Percentiles rank a stretch among this genome's conserved stretches.
These are phyloP conservation scores for Aphanomyces cochlioides DNA, from an alignment of 352 stramenopile genomes.

Conservation along the genomic window DNA sequence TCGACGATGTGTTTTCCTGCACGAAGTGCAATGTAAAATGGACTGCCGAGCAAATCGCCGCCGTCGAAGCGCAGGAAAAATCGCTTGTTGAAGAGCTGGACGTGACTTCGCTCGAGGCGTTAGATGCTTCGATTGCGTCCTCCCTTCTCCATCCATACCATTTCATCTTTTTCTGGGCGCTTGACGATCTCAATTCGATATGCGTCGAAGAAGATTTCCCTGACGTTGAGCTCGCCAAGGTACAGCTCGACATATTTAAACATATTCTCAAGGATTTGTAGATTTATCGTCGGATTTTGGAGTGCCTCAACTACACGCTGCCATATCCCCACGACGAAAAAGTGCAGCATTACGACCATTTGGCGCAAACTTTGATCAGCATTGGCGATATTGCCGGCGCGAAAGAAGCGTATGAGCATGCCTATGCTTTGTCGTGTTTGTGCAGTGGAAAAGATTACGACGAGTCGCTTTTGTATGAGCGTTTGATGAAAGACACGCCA, in stretches of 20 bases:
- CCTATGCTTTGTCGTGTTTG: slow-evolving; percentile 54
- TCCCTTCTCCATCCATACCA: slow-evolving; percentile 60
- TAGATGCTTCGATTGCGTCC: slow-evolving; percentile 46
- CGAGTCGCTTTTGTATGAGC: slow-evolving; percentile 56
- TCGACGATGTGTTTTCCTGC: slow-evolving; percentile 54
- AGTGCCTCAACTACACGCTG: slow-evolving; percentile 65
- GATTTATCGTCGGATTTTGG: slow-evolving; percentile 66
- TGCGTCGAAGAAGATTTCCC: slow-evolving; percentile 30
- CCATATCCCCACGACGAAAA: slow-evolving; percentile 70
- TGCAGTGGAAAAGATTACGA: slow-evolving; percentile 59
- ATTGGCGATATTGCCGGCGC: slow-evolving; percentile 51
- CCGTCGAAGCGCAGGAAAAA: slow-evolving; percentile 48
- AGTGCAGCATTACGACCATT: slow-evolving; percentile 82
- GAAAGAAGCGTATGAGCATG: slow-evolving; percentile 49
- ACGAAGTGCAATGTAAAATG: slow-evolving; percentile 41
- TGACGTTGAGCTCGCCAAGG: slow-evolving; percentile 37
- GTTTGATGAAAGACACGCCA: slow-evolving; percentile 61
- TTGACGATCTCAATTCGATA: slow-evolving; percentile 47
- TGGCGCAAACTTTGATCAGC: slow-evolving; percentile 67
- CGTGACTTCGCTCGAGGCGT: slow-evolving; percentile 39
- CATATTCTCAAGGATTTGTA: slow-evolving; percentile 37
- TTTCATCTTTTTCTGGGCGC: slow-evolving; percentile 73
- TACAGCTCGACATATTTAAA: background rate
- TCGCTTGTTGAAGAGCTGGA: slow-evolving; percentile 33
- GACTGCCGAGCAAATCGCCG: slow-evolving; percentile 35